Conservation (phyloP, 1,284 basidiomycete species). For the Rhodotorula mucilaginosa region DNA sequence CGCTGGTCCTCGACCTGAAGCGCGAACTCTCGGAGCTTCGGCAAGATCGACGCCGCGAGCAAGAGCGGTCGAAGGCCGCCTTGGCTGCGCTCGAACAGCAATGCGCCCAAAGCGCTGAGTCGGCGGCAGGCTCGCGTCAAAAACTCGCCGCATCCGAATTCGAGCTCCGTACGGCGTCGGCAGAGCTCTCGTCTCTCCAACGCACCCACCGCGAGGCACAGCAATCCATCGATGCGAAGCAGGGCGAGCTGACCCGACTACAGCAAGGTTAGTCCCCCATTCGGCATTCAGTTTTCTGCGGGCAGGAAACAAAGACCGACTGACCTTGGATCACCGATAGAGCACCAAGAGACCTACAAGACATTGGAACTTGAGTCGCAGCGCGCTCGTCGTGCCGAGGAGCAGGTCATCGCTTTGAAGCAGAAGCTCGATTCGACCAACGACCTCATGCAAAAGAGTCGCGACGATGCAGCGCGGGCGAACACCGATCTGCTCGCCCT, state of each 20-base stretch:
- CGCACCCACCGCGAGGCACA: conserved; percentile 58
- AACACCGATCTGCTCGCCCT: conserved; percentile 23
- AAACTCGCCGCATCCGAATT: conserved; percentile 62
- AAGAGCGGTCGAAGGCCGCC: conserved; percentile 65
- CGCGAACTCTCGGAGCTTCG: conserved; percentile 20
- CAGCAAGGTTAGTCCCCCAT: conserved; percentile 48
- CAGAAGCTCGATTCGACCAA: conserved; percentile 42
- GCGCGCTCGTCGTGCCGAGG: conserved; percentile 16
- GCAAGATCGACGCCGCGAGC: conserved; percentile 53
- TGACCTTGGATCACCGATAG: not conserved
- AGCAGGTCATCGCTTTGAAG: conserved; percentile 30
- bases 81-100: conserved; percentile 82
- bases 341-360: conserved; percentile 2
- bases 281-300: not conserved
- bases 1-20: conserved; percentile 14
- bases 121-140: conserved; percentile 66
- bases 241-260: conserved; percentile 55
- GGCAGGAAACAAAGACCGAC: not conserved
- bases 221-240: conserved; percentile 54
- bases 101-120: conserved; percentile 71
- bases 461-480: conserved; percentile 6
- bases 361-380: not conserved
- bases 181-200: conserved; percentile 57
- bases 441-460: conserved; percentile 26
- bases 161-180: conserved; percentile 60